Conservation (phyloP, 768 basidiomycete species). For the Xerocomus brunneocitrinus region DNA sequence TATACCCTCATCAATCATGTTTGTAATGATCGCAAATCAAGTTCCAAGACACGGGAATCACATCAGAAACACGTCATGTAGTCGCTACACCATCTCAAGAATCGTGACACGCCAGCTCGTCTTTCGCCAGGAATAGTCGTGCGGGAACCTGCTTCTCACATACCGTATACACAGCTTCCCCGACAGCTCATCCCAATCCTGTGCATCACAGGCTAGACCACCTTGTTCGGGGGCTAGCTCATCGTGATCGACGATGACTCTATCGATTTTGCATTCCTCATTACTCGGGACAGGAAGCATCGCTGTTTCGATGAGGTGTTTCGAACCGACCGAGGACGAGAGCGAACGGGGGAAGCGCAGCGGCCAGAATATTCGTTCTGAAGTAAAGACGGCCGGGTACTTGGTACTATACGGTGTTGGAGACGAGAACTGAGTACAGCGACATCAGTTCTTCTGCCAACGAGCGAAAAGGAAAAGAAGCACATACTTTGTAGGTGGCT, state of each 20-base stretch:
- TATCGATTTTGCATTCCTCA: conserved; percentile 17
- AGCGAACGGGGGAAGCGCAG: conserved; percentile 11
- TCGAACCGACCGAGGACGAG: conserved; percentile 5
- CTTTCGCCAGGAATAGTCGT: conserved; percentile 23
- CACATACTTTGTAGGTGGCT: conserved; percentile 19
- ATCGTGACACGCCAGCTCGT: conserved; percentile 21
- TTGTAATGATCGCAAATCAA: background rate
- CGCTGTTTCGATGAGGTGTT: conserved; percentile 22
- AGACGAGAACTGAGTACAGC: conserved; percentile 17
- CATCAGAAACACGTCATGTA: background rate
- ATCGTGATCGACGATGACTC: conserved; percentile 21
- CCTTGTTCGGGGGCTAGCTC: conserved; percentile 10
- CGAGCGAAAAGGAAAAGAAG: background rate
- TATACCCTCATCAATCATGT: background rate
- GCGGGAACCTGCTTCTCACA: conserved; percentile 18
- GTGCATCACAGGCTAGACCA: conserved; percentile 17
- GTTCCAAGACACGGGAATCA: background rate
- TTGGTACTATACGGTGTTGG: conserved; percentile 14
- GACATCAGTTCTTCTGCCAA: background rate
- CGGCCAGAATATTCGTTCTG: conserved; percentile 30
- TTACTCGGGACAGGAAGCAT: conserved; percentile 13
- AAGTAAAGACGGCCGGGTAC: conserved; percentile 20
- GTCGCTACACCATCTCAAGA: conserved; percentile 22
- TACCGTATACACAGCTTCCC: conserved; percentile 26
- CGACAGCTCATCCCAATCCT: conserved; percentile 32